Base-by-base conservation (phyloP, 768 basidiomycete species). In the Trametes meyenii region DNA sequence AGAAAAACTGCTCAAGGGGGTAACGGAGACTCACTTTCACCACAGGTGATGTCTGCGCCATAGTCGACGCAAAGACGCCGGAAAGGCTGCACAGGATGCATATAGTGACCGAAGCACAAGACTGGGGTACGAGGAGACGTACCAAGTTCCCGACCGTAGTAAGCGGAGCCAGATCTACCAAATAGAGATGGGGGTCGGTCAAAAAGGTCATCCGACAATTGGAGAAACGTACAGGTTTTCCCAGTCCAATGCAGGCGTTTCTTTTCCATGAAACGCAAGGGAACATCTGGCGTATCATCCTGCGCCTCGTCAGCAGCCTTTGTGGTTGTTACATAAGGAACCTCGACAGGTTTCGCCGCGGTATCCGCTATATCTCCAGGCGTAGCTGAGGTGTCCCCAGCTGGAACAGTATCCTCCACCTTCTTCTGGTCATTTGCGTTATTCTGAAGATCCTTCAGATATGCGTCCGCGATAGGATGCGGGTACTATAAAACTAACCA, bases 71-170 rank as follows among this genome's bases (percentile, higher is more conserved):
- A 97, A 7, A 98, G 76, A 12, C 96, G 84, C 17, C 97, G 86
- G 80, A 98, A 99, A 2, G 97, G 97, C 89, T 96, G 62, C 7
- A 49, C 6, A 24, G 24, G 24, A 12, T 6, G 36, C 29, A 33
- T 17, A n/a, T 33, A 5, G 13, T 21, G 6, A 40, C 19, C 1
- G 7, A 19, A 14, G 38, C 21, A 2, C 7, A 11, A 4, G 23
- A 24, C 5, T 23, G 12, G 5, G 14, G 2, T 14, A 13, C 16
- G 0, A 11, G 11, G 1, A n/a, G 33, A 75, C 84, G 48, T 71
- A 94, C 95, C 72, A 98, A 74, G 70, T 99, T 98, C 14, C 96
- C 96, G 40, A 96, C 94, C 0, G 96, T 98, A 0, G 96, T 98
- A 19, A 98, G 75, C 2, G 96, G 96, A 3, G 87, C 87, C 6